Evolutionary conservation across 345 rosid species (phyloP).

Genomic region (Psidium guajava): DNA sequence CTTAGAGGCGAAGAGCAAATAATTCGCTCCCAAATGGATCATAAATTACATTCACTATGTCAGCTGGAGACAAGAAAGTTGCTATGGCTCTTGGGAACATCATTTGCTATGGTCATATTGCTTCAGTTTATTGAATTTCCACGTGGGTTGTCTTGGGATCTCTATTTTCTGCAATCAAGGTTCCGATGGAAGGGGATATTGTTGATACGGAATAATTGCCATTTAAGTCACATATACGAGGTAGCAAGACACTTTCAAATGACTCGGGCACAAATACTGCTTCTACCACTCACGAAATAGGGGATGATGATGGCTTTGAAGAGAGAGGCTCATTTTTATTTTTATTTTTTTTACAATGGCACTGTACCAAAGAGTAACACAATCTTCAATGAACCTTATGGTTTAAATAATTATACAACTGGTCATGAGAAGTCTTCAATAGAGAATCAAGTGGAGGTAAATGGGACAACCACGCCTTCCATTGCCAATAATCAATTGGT

Average conservation of each 20-base stretch:
- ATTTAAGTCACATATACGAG: slow-evolving; percentile 4
- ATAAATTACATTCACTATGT: slow-evolving; percentile 26
- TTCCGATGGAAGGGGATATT: slow-evolving; percentile 12
- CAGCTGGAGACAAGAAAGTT: slow-evolving; percentile 36
- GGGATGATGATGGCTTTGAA: slow-evolving; percentile 2
- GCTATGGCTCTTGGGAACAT: slow-evolving; percentile 29
- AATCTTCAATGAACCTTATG: slow-evolving; percentile 8
- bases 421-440: not conserved
- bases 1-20: not conserved
- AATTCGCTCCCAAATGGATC: slow-evolving; percentile 27
- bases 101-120: slow-evolving; percentile 21
- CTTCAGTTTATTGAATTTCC: slow-evolving; percentile 60
- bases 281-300: slow-evolving; percentile 8
- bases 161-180: slow-evolving; percentile 30
- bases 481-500: slow-evolving; percentile 1
- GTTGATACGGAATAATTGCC: slow-evolving; percentile 4
- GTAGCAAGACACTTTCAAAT: slow-evolving; percentile 5
- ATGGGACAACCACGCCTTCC: not conserved
- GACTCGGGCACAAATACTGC: slow-evolving; percentile 15
- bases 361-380: slow-evolving; percentile 1
- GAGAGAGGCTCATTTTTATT: slow-evolving; percentile 11
- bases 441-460: slow-evolving; percentile 1
- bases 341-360: slow-evolving; percentile 12
- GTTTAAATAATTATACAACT: slow-evolving; percentile 1
- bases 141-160: slow-evolving; percentile 26